A percentile compares a stretch with the other conserved stretches of the same genome.
Evolutionary conservation across 352 stramenopile genomes (phyloP).

Genomic region (Phytophthora sp.): DNA sequence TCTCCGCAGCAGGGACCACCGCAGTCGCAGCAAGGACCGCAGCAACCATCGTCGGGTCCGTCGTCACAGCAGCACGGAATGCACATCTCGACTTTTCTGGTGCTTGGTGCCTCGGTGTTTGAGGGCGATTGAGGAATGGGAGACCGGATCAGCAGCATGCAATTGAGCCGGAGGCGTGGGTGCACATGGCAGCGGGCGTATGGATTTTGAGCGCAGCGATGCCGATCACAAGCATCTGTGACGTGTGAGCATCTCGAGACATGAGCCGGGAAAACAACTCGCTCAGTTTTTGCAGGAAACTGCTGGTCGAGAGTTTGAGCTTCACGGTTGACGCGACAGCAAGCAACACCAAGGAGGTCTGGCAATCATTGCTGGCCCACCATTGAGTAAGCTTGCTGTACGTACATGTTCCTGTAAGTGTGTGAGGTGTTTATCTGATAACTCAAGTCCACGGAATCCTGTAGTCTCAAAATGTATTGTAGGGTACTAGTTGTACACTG

Average conservation of each 20-base stretch:
- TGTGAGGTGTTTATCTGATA: no score
- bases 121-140: constrained; percentile 24
- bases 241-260: constrained; percentile 16
- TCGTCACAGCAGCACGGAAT: constrained; percentile 32
- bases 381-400: no score
- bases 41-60: constrained; percentile 17
- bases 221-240: constrained; percentile 30
- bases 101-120: constrained; percentile 4
- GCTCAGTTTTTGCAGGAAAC: neutral
- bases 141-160: constrained; percentile 1
- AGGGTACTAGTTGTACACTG: no score
- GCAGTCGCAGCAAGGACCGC: constrained; percentile 11
- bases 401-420: no score
- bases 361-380: neutral
- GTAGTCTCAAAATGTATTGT: no score
- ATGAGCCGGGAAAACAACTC: neutral
- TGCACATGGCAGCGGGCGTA: neutral
- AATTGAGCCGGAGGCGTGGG: constrained; percentile 15
- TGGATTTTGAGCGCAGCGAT: constrained; percentile 11
- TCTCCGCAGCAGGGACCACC: constrained; percentile 12
- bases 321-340: neutral
- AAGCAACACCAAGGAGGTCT: neutral
- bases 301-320: neutral
- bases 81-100: constrained; percentile 16
- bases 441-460: no score